Evolutionary conservation across 2,329 filamentous ascomycete species (phyloP), one percentile per base, ranked within the genome.

Genomic region (Stachybotrys chartarum): DNA sequence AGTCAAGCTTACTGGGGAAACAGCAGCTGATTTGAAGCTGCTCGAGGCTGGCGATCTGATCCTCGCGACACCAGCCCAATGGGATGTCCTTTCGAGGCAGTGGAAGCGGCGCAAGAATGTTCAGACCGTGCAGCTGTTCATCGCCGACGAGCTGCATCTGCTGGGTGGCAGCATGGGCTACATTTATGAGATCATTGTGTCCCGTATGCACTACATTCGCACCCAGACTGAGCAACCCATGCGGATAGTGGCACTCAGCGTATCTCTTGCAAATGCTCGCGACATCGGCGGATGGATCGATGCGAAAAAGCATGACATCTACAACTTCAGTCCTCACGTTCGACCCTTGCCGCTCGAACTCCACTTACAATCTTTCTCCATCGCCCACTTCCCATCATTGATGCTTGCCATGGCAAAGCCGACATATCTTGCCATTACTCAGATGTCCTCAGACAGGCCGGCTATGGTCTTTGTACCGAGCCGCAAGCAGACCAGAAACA

Each of bases 331-430:
- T 64, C 94, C 94, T 2, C 88, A 93, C 66, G 86, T 93, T 58
- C 87, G 95, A 55, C 88, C 91, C 1, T 85, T 97, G 17, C 92
- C 93, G 24, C 77, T 99, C 35, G 93, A 97, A 70, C 82, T 99
- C 56, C 91, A 97, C 68, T 88, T 99, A 51, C 94, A 99, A 72
- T 93, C 92, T 1, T 99, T 94, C 75, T 90, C 87, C 31, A 96
- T 96, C 57, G 91, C 95, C 50, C 95, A 99, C 68, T 97, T 96
- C 75, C 95, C 94, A 5, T 97, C 94, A 11, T 81, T 99, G 46
- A 99, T 99, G 94, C 82, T 99, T 62, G 92, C 94, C 14, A 99
- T 99, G 94, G 91, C 92, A 16, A 93, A 95, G 71, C 95, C 95
- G 18, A 87, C 91, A 1, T 97, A 97, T 70, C 78, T 90, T 57